Evolutionary conservation across 352 stramenopile genomes (phyloP), one percentile per base, ranked within the genome.

Genomic region (Phytophthora ohioensis): DNA sequence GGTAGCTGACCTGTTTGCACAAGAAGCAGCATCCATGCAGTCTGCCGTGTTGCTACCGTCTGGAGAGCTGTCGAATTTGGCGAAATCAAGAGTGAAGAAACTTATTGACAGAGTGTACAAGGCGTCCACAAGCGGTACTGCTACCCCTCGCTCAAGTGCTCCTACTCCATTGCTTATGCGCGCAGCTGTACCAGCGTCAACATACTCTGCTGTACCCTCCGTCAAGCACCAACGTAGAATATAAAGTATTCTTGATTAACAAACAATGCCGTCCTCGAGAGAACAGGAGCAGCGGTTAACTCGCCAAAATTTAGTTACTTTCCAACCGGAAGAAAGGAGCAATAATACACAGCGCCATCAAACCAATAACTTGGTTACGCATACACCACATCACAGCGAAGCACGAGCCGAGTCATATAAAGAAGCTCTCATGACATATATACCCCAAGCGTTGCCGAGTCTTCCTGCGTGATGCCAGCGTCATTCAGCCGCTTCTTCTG

Each of bases 41-140:
- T 94, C 87, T 48, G 56, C 74, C 3, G 55, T 93, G 12, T 43
- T 90, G 5, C 41, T 83, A 2, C 27, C 62, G 27, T 77, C 60
- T 3, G 75, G 74, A 5, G 70, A 90, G 53, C 59, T 95, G 3
- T 82, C 85, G 5, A 77, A 64, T 45, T 62, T 92, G 4, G 80
- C 85, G 9, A 93, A 94, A 72, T 81, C 68, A 48, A 77, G 88
- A n/a, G 65, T 94, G 7, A 91, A 87, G 52, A 82, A 86, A 49
- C 76, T 94, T 9, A 88, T 92, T 48, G 87, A 95, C 60, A 76
- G 82, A 69, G 81, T 81, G 27, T 93, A 88, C 57, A 89, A 88
- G 53, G 66, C 73, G 8, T 83, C 80, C 7, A 58, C 55, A 35
- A 71, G 21, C 36, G 32, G 27, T 38, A 12, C 13, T 43, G 46